Evolutionary conservation across 306 rosid species (phyloP), one percentile per base, ranked within the genome.

Genomic region (Corylus americana): DNA sequence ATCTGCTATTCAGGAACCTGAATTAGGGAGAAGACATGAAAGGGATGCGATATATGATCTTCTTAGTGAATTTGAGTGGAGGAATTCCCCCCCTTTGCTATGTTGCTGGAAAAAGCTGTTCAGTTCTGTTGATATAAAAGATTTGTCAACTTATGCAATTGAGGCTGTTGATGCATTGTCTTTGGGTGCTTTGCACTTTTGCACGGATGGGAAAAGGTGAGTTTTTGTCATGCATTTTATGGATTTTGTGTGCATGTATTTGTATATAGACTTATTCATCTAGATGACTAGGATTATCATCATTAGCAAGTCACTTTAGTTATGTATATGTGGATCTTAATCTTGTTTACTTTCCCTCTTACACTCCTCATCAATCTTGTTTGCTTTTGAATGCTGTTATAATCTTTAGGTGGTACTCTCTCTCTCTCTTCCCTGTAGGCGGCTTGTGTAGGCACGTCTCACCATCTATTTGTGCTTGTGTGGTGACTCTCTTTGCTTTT

Each of bases 31-130:
- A 70, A 88, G 83, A 69, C 49, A 85, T 83, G 90, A 80, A 70
- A 80, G 80, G 85, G 87, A 85, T 64, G 85, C 71, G 14, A 80
- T 74, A 79, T 75, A 62, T 81, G n/a, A 67, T 77, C 70, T 84
- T 86, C 76, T 79, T 54, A 86, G 81, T 77, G 87, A 85, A 55
- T 85, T 79, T 72, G 94, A 92, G 77, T 90, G 92, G 97, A 87
- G 81, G 85, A 91, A 78, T 61, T 73, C 71, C 74, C 96, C 98
- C 62, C 98, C 99, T 74, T 90, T 95, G 86, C 89, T 93, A 59
- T 47, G 74, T 74, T 95, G 98, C 81, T 89, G 89, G 87, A 85
- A 84, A 75, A 88, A 81, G 81, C 84, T 95, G 85, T 73, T 95
- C 81, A 85, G 84, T 83, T 93, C 92, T 51, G 82, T 89, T 66